Base-by-base conservation (phyloP, 495 filamentous ascomycete genomes). In the Apodospora peruviana region DNA sequence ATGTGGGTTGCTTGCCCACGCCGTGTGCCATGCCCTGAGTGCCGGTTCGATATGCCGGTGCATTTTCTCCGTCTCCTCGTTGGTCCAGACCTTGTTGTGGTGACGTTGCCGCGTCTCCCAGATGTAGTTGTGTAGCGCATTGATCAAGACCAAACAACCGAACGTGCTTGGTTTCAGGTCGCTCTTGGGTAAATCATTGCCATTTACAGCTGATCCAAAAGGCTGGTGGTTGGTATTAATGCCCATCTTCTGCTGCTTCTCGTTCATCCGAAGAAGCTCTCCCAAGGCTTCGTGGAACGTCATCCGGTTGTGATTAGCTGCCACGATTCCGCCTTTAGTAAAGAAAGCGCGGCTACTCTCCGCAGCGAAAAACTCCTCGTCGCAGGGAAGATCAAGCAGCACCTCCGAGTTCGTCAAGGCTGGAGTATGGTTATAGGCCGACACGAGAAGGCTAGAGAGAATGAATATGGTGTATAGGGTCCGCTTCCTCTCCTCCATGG, bases 71-170 rank as follows among this genome's bases (percentile, higher is more conserved):
- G 89, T 94, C 64, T 97, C 93, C 51, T 87, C 82, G 22, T 85
- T 79, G 14, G 90, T 95, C 91, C 91, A 96, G 51, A 88, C 79
- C 51, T 90, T 83, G 49, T 87, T 90, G 59, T 90, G 84, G 58
- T 96, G 91, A 29, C 90, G 74, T 64, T 95, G 91, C 34, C 93
- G 80, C 1, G 90, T 96, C 68, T 97, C 91, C 93, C 93, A 97
- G 38, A 97, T 96, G 65, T 96, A 96, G 53, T 96, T 95, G 67
- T 98, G 93, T 21, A 98, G 71, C 1, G 93, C 91, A 65, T 95
- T 94, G 61, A 98, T 97, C 44, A 98, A 73, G 10, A 96, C 79
- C 14, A 96, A 71, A 67, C 93, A 97, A 18, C 93, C 93, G 58
- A 96, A 95, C 5, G 91, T 93, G 66, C 93, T 97, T 2, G 91